Evolutionary conservation across 2,329 filamentous ascomycete species (phyloP).

Genomic region (Xylariaceae sp.): DNA sequence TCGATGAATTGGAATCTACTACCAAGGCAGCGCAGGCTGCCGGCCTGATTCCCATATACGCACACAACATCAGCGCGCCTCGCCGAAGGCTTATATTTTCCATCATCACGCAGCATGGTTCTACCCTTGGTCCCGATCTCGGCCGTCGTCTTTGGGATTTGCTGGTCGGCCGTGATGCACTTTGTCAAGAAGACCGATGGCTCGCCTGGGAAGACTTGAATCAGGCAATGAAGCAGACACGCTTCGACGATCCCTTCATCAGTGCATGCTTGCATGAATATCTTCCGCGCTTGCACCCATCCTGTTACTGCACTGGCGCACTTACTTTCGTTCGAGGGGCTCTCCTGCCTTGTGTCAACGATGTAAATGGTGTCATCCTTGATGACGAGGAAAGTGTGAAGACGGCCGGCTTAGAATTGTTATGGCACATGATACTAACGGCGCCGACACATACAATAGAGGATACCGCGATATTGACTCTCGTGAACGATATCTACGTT

Average conservation of each 20-base stretch:
- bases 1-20: constrained; percentile 61
- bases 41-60: constrained; percentile 41
- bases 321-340: constrained; percentile 58
- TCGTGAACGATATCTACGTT: constrained; percentile 70
- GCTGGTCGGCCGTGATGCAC: constrained; percentile 61
- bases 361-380: constrained; percentile 39
- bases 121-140: constrained; percentile 59
- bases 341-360: constrained; percentile 43
- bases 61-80: constrained; percentile 43
- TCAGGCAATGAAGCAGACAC: constrained; percentile 35
- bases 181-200: constrained; percentile 57
- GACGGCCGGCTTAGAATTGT: constrained; percentile 58
- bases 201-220: constrained; percentile 67
- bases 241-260: constrained; percentile 53
- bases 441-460: constrained; percentile 64
- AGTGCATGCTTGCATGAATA: constrained; percentile 49
- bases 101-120: constrained; percentile 55
- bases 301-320: constrained; percentile 56
- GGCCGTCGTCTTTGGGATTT: constrained; percentile 66
- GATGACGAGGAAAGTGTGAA: constrained; percentile 49
- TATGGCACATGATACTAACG: constrained; percentile 80
- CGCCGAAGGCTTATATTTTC: constrained; percentile 54
- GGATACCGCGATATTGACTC: constrained; percentile 60
- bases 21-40: constrained; percentile 36
- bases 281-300: constrained; percentile 52